Evolutionary conservation across 2,329 filamentous ascomycete genomes (phyloP).

Genomic region (Cladosporium cucumerinum): DNA sequence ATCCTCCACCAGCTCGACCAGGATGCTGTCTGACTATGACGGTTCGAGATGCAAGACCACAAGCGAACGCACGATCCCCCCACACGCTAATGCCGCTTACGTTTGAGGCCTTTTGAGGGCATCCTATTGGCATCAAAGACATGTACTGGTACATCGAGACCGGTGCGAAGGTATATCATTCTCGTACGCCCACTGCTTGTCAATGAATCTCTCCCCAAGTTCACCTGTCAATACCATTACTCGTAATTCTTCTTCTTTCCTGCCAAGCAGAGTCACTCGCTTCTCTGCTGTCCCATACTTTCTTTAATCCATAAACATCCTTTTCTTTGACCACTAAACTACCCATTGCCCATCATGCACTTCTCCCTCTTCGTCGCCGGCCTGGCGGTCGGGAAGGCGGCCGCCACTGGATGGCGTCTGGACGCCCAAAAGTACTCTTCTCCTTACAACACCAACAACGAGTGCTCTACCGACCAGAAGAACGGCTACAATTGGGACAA

Average conservation of each 20-base stretch:
- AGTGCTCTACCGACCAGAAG: slow-evolving; percentile 68
- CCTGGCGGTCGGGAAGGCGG: slow-evolving; percentile 45
- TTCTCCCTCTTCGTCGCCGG: slow-evolving; percentile 27
- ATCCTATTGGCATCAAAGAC: slow-evolving; percentile 1
- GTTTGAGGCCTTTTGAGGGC: slow-evolving; percentile 1
- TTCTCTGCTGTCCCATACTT: slow-evolving; percentile 34
- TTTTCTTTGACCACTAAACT: slow-evolving; percentile 12
- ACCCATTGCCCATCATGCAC: slow-evolving; percentile 23
- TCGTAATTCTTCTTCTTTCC: slow-evolving; percentile 20
- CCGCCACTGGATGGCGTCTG: slow-evolving; percentile 49
- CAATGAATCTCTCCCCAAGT: background rate
- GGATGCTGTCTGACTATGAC: slow-evolving; percentile 11
- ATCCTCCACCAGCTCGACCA: background rate
- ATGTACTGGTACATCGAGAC: slow-evolving; percentile 1
- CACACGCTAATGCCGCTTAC: background rate
- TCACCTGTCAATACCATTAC: background rate
- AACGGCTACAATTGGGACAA: slow-evolving; percentile 69
- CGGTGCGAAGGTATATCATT: slow-evolving; percentile 3
- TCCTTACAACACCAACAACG: slow-evolving; percentile 71
- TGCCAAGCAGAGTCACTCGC: slow-evolving; percentile 45
- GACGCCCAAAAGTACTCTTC: slow-evolving; percentile 57
- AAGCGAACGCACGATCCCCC: background rate
- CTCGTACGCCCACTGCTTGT: background rate
- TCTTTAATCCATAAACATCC: slow-evolving; percentile 23
- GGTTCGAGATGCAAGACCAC: slow-evolving; percentile 1